Evolutionary conservation across 441 rosid species (phyloP), one percentile per base, ranked within the genome.

Genomic region (Arabidopsis lyrata): DNA sequence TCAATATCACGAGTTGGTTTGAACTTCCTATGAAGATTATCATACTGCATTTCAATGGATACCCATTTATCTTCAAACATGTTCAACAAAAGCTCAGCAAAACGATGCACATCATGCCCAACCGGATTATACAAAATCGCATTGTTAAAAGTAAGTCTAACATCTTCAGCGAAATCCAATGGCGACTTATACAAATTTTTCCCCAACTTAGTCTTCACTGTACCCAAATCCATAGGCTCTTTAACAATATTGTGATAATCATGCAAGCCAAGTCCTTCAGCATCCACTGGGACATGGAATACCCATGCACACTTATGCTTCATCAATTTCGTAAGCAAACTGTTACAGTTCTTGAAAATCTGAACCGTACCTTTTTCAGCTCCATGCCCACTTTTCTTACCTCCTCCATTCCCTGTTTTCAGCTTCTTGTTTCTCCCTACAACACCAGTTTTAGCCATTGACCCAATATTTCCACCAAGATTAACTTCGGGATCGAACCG

Each of bases 171-270:
- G 67, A 95, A 95, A 52, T 86, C 90, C 76, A 68, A 70, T 0
- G 95, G 91, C 0, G 88, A 85, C 65, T 86, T 79, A 68, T 95
- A 95, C 84, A 76, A 73, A 72, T 80, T 86, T 50, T 81, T 77
- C 45, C 64, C 82, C 71, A 93, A 74, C 77, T 84, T 86, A 54
- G 44, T 65, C 81, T 87, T 91, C 63, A 95, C 91, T 0, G 96
- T 88, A 6, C 99, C 97, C 83, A 95, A 87, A 86, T 95, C 99
- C 99, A 95, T 95, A 2, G 99, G 98, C 45, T 84, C 85, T 84
- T 90, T 87, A 27, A 95, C 79, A 71, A 93, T 95, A 5, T 63
- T 82, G 67, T 79, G 75, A 61, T 95, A 95, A 88, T 95, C 97
- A 45, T 77, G 92, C 70, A 93, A 81, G 32, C 86, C 87, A 32